Evolutionary conservation across 106 monocot genomes (phyloP).

Genomic region (Allium cepa): DNA sequence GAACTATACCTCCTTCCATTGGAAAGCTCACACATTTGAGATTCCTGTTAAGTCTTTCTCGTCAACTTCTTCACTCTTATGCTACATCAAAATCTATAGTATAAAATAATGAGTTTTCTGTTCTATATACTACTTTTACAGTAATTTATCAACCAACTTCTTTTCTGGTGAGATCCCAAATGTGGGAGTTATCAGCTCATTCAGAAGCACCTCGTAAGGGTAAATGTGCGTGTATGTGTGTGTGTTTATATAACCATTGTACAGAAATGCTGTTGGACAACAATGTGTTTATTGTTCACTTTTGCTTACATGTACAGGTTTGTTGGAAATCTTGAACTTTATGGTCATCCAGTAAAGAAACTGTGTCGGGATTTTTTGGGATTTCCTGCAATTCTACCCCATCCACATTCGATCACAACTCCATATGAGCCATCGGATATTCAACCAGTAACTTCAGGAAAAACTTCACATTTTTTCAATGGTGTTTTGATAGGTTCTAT

Average conservation of each 20-base stretch:
- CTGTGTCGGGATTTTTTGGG: conserved; percentile 62
- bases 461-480: conserved; percentile 67
- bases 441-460: conserved; percentile 25
- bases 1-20: conserved; percentile 74
- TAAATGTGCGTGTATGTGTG: too few species aligned
- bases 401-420: conserved; percentile 28
- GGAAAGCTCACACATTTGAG: conserved; percentile 51
- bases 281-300: too few species aligned
- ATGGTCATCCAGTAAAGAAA: conserved; percentile 74
- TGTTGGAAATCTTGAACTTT: conserved; percentile 87
- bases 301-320: conserved; percentile 31
- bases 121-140: conserved; percentile 17
- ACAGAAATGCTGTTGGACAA: too few species aligned
- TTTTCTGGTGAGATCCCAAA: conserved; percentile 96
- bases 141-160: conserved; percentile 91
- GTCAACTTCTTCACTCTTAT: not conserved
- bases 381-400: conserved; percentile 84
- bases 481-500: conserved; percentile 70
- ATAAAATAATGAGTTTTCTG: not conserved
- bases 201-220: conserved; percentile 89
- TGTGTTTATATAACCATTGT: not conserved
- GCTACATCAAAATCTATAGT: not conserved
- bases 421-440: conserved; percentile 36
- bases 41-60: conserved; percentile 57
- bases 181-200: conserved; percentile 70